These are phyloP conservation scores for Auricularia cornea DNA, from an alignment of 768 basidiomycete genomes.

Conservation along the genomic window DNA sequence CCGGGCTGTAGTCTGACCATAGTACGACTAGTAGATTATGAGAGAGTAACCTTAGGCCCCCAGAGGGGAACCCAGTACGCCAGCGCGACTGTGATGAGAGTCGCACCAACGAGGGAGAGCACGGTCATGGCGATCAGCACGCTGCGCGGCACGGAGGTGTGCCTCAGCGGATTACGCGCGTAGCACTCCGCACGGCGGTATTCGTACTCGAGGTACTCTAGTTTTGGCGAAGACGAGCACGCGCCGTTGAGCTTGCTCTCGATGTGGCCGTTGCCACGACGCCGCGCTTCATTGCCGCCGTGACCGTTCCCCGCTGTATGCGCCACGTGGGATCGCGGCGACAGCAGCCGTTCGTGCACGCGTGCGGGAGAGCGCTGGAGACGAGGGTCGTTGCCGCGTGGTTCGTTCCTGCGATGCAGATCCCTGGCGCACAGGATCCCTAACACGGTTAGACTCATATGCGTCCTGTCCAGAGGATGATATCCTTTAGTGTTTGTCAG, in stretches of 20 bases:
- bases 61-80: background rate
- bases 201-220: background rate
- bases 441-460: background rate
- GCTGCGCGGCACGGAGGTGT: background rate
- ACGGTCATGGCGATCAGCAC: background rate
- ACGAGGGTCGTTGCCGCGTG: background rate
- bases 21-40: too few species aligned
- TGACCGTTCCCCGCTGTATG: background rate
- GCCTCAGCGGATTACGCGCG: background rate
- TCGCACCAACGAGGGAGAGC: background rate
- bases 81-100: background rate
- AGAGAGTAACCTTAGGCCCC: background rate
- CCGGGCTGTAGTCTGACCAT: too few species aligned
- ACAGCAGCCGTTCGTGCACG: too few species aligned
- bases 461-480: background rate
- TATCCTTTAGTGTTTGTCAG: background rate
- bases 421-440: background rate
- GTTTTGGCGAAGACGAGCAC: background rate
- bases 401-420: background rate
- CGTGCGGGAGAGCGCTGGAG: too few species aligned
- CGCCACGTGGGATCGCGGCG: background rate
- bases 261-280: too few species aligned
- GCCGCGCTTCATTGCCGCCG: background rate
- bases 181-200: background rate
- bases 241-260: too few species aligned